phyloP scores from a whole-genome alignment of 345 rosid genomes.

The Eutrema japonicum region DNA sequence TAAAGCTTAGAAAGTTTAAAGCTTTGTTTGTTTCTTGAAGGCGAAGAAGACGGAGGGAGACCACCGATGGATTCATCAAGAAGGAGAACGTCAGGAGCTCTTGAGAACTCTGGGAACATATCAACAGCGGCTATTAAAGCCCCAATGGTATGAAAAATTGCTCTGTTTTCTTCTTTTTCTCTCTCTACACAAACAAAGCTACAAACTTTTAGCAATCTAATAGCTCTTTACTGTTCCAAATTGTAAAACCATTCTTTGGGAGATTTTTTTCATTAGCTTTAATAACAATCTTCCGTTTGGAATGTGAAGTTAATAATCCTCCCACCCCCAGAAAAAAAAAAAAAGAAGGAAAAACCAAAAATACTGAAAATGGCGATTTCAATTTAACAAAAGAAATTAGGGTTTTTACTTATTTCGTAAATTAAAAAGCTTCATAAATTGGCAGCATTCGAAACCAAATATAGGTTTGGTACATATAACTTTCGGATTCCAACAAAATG shows the following conservation, averaged over 20 bases:
- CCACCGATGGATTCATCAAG: slow-evolving; percentile 70
- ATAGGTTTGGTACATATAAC: background rate
- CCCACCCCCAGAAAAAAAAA: no score
- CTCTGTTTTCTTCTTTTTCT: slow-evolving; percentile 7
- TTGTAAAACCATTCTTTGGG: slow-evolving; percentile 14
- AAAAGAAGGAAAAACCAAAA: no score
- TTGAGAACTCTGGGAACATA: slow-evolving; percentile 58
- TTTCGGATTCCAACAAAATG: background rate
- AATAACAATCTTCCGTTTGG: background rate
- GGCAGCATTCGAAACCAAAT: background rate
- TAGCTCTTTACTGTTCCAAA: slow-evolving; percentile 21
- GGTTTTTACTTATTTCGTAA: background rate
- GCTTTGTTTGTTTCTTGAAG: slow-evolving; percentile 47
- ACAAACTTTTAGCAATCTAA: slow-evolving; percentile 16
- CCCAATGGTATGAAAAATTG: slow-evolving; percentile 54
- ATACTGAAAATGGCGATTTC: background rate
- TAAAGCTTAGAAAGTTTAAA: background rate
- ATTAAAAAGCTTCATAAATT: background rate
- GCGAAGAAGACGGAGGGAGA: slow-evolving; percentile 61
- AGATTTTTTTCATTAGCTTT: slow-evolving; percentile 10
- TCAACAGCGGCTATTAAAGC: slow-evolving; percentile 49
- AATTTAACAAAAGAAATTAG: background rate
- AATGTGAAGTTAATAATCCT: background rate
- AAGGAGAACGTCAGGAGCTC: slow-evolving; percentile 70
- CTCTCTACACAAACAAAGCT: background rate